These are phyloP conservation scores for Glycine latifolia DNA, from an alignment of 306 rosid genomes.

Conservation along the genomic window DNA sequence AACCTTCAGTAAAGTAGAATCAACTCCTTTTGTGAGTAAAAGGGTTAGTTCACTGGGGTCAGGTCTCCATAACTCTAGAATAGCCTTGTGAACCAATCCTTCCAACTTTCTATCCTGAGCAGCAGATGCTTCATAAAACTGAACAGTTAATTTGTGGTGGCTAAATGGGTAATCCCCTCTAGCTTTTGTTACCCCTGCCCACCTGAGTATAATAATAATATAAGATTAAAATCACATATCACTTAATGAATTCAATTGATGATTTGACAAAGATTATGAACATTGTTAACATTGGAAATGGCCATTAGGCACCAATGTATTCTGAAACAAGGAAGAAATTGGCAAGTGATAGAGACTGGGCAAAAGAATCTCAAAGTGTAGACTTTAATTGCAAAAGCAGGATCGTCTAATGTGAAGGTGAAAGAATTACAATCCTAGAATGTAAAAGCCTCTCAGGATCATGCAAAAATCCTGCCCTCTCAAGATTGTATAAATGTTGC, in stretches of 20 bases:
- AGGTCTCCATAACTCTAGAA: conserved; percentile 98
- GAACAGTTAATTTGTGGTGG: conserved; percentile 98
- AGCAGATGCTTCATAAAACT: conserved; percentile 95
- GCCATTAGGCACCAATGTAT: conserved; percentile 8
- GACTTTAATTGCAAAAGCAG: neutral
- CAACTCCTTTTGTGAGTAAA: conserved; percentile 89
- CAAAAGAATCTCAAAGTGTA: neutral
- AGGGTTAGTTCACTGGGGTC: conserved; percentile 92
- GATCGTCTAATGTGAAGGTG: conserved; percentile 1
- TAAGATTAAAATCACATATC: conserved; percentile 36
- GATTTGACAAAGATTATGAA: conserved; percentile 20
- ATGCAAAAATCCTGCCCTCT: neutral
- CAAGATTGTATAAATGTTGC: conserved; percentile 5
- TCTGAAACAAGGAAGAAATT: conserved; percentile 15
- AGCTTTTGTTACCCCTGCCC: conserved; percentile 94
- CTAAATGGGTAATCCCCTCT: conserved; percentile 99
- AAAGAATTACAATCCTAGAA: neutral
- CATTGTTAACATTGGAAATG: conserved; percentile 32
- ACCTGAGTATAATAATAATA: conserved; percentile 59
- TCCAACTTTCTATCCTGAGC: conserved; percentile 99
- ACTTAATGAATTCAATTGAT: conserved; percentile 19
- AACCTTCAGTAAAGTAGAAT: conserved; percentile 88
- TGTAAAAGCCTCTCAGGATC: neutral
- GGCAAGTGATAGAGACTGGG: neutral
- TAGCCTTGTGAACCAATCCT: conserved; percentile 98